phyloP scores from a whole-genome alignment of 169 alveolate genomes.

The Cryptosporidium ryanae region DNA sequence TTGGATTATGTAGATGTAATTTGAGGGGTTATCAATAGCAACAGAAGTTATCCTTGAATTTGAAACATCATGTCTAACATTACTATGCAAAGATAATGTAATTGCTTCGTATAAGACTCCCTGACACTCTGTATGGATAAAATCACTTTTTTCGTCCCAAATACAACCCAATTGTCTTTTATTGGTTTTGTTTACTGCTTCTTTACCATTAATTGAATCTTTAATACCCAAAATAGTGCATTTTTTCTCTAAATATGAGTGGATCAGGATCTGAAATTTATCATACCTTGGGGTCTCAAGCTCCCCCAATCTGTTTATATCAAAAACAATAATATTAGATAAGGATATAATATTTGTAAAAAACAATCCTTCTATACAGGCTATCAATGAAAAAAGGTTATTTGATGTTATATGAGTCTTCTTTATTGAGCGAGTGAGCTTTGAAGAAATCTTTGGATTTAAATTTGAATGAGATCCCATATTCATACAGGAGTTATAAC shows the following conservation, averaged over 20 bases:
- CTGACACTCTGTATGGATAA: conserved; percentile 5
- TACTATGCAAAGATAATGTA: conserved; percentile 12
- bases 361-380: conserved; percentile 50
- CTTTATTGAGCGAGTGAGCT: neutral
- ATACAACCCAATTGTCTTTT: conserved; percentile 9
- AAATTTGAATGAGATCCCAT: neutral
- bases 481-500: neutral
- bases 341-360: conserved; percentile 21
- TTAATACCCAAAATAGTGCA: conserved; percentile 17
- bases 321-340: conserved; percentile 50
- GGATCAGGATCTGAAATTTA: conserved; percentile 37
- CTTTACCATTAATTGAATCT: neutral
- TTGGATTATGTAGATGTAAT: conserved; percentile 16
- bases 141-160: conserved; percentile 58
- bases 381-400: conserved; percentile 26
- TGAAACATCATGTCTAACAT: neutral
- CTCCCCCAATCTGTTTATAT: conserved; percentile 53
- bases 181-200: neutral
- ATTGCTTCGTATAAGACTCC: conserved; percentile 41
- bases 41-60: conserved; percentile 38
- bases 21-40: conserved; percentile 43
- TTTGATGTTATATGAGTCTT: conserved; percentile 10
- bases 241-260: conserved; percentile 42
- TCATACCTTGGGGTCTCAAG: conserved; percentile 58
- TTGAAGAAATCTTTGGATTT: neutral